These are phyloP conservation scores for Aspergillus fumigatiaffinis DNA, from an alignment of 2,329 filamentous ascomycete genomes.

Conservation along the genomic window DNA sequence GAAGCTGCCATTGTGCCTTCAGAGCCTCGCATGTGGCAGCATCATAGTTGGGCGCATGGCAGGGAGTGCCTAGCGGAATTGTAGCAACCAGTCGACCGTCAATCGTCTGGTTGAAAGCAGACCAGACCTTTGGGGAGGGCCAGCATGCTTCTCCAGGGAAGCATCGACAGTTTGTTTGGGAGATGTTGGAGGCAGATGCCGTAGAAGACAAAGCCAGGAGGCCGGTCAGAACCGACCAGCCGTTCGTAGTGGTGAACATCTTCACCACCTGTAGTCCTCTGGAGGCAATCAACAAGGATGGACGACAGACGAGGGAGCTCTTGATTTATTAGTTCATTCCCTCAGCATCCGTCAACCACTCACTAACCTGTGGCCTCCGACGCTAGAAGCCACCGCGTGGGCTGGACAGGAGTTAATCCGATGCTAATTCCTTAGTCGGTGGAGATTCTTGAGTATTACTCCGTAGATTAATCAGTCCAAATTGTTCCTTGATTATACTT, in stretches of 20 bases:
- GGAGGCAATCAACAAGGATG: too few relatives aligned
- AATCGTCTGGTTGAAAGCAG: constrained; percentile 50
- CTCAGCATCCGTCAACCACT: too few relatives aligned
- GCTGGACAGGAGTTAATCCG: not conserved
- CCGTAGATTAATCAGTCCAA: too few relatives aligned
- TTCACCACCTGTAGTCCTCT: too few relatives aligned
- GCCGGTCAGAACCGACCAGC: constrained; percentile 1
- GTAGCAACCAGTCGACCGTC: constrained; percentile 51
- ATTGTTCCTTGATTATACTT: too few relatives aligned
- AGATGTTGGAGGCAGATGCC: not conserved
- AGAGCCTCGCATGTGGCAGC: constrained; percentile 41
- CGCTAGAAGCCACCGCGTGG: not conserved
- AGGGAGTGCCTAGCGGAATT: constrained; percentile 50
- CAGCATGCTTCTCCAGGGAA: constrained; percentile 54
- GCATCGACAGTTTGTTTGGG: constrained; percentile 39
- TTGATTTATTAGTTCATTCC: not conserved
- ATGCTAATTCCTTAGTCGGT: not conserved
- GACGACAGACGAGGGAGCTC: too few relatives aligned
- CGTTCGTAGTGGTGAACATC: not conserved
- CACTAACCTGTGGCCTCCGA: too few relatives aligned
- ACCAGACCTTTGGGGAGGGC: constrained; percentile 49
- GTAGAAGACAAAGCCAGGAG: constrained; percentile 1
- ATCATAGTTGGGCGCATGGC: constrained; percentile 50
- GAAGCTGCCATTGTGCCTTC: constrained; percentile 42
- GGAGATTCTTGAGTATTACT: not conserved